Evolutionary conservation across 192 early-diverging fungal species (phyloP), one percentile per base, ranked within the genome.

Genomic region (Chytriomyces sp.): DNA sequence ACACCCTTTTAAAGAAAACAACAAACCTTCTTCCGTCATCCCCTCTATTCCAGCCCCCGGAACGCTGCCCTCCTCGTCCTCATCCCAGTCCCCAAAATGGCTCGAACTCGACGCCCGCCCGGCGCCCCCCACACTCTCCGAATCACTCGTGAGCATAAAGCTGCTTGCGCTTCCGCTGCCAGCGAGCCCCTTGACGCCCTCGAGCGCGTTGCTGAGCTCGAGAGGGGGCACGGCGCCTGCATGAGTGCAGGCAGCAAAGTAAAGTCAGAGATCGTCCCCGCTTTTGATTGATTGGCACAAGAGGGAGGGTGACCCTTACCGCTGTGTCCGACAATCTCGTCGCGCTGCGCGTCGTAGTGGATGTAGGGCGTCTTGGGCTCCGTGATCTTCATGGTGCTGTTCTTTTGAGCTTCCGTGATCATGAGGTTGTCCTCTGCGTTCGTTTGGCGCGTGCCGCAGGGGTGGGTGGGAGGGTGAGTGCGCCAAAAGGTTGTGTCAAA

Each of bases 351-450:
- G 75, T 98, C 87, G 78, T 97, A 98, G 61, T 88, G 89, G 62
- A 99, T 92, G 64, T 83, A 99, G 0, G 98, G 98, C 0, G 98
- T 99, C 80, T 93, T 94, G 28, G 95, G 96, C 75, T 99, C 96
- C 38, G 89, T 87, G 5, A 98, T 93, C 81, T 98, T 98, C 98
- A 99, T 99, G 36, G 91, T 96, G 22, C 91, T 82, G 60, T 89
- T 89, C 79, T 95, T 95, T 74, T 94, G 89, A 4, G 91, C 78
- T 41, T 99, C 96, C 0, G 94, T 96, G 4, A 93, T 78, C 71
- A 86, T 82, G 40, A 99, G 65, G 78, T 93, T 96, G 73, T 95
- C 94, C 82, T 99, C 95, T 68, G 44, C 44, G 44, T 14, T 49
- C 44, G 44, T 22, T n/a, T n/a, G 14, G 22, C 14, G 44, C 1